These are phyloP conservation scores for Pythium aphanidermatum DNA, from an alignment of 352 stramenopile species.

Conservation along the genomic window DNA sequence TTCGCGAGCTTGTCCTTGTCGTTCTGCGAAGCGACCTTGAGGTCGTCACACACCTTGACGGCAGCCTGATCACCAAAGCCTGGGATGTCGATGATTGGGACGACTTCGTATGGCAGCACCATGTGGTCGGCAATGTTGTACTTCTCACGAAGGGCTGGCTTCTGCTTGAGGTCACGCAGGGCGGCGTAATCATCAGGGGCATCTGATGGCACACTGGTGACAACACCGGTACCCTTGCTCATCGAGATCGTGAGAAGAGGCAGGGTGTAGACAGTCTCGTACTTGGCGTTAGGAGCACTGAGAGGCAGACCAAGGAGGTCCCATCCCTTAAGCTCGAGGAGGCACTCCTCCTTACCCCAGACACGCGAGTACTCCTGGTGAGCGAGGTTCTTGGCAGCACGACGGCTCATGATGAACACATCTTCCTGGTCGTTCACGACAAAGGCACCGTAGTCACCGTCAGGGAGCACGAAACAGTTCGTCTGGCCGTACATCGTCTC, in stretches of 20 bases:
- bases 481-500: conserved; percentile 99
- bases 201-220: conserved; percentile 98
- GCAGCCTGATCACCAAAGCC: conserved; percentile 96
- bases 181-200: conserved; percentile 98
- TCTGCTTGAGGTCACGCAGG: conserved; percentile 98
- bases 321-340: conserved; percentile 91
- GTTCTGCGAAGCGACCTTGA: conserved; percentile 98
- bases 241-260: conserved; percentile 99
- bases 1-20: conserved; percentile 99
- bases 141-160: conserved; percentile 97
- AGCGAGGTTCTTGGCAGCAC: conserved; percentile 92
- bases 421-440: conserved; percentile 91
- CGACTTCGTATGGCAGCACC: conserved; percentile 97
- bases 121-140: conserved; percentile 98
- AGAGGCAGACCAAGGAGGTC: conserved; percentile 97
- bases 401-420: conserved; percentile 94
- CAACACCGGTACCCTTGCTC: conserved; percentile 98
- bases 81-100: conserved; percentile 99
- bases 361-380: conserved; percentile 91
- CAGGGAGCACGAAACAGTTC: conserved; percentile 99
- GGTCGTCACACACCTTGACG: conserved; percentile 95
- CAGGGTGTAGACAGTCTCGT: conserved; percentile 99
- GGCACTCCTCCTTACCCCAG: conserved; percentile 86
- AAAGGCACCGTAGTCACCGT: conserved; percentile 98
- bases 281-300: conserved; percentile 93